Conservation (phyloP, 352 stramenopile species). For the Phytophthora multivora region DNA sequence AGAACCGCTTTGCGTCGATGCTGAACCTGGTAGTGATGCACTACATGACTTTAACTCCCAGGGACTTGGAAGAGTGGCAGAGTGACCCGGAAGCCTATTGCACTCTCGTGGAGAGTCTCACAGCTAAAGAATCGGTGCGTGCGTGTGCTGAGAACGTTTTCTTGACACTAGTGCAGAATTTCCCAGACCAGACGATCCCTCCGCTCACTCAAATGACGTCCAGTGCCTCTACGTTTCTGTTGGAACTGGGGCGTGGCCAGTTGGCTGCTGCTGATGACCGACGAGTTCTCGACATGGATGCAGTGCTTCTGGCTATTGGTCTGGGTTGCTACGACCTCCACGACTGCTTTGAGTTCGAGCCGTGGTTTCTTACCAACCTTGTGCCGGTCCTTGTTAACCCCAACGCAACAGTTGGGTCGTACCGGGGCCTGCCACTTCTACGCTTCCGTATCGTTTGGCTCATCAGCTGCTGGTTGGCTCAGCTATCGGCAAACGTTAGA, state of each 20-base stretch:
- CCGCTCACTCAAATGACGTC: constrained; percentile 72
- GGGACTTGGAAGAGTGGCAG: constrained; percentile 76
- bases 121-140: constrained; percentile 79
- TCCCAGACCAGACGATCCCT: constrained; percentile 68
- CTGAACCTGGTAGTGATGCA: constrained; percentile 77
- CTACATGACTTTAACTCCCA: constrained; percentile 65
- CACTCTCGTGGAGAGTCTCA: constrained; percentile 73
- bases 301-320: constrained; percentile 80
- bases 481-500: constrained; percentile 69
- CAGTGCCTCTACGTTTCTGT: constrained; percentile 52
- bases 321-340: constrained; percentile 88
- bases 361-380: constrained; percentile 78
- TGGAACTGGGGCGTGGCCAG: constrained; percentile 34
- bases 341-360: constrained; percentile 88
- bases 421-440: constrained; percentile 67
- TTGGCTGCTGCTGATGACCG: constrained; percentile 25
- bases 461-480: constrained; percentile 85
- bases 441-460: constrained; percentile 85
- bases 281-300: constrained; percentile 69
- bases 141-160: constrained; percentile 85
- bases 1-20: constrained; percentile 56
- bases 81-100: constrained; percentile 72
- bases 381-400: constrained; percentile 65
- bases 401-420: constrained; percentile 34
- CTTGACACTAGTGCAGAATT: constrained; percentile 81